Evolutionary conservation across 495 filamentous ascomycete species (phyloP).

Genomic region (Oidiodendron maius): DNA sequence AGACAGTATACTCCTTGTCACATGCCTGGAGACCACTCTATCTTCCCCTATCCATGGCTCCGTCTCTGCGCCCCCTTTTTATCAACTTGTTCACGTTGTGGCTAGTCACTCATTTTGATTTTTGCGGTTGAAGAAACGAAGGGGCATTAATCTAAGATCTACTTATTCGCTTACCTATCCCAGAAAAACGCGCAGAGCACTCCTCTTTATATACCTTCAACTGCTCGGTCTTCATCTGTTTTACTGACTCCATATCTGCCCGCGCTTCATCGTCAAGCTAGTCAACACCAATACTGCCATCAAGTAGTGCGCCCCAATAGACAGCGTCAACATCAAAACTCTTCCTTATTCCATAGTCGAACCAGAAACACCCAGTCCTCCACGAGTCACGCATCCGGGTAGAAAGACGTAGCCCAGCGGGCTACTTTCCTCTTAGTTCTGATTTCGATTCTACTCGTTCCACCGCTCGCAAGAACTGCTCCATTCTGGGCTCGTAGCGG

Average conservation of each 20-base stretch:
- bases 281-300: conserved; percentile 24
- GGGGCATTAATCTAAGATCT: conserved; percentile 3
- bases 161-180: conserved; percentile 3
- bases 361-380: conserved; percentile 34
- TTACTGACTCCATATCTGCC: conserved; percentile 26
- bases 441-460: conserved; percentile 18
- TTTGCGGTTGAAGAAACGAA: neutral
- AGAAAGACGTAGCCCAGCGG: conserved; percentile 23
- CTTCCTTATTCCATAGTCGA: conserved; percentile 34
- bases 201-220: conserved; percentile 29
- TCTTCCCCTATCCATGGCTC: conserved; percentile 2
- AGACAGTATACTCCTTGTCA: conserved; percentile 2
- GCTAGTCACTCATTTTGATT: neutral
- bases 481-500: conserved; percentile 28
- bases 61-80: neutral
- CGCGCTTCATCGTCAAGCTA: conserved; percentile 27
- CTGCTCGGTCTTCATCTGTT: conserved; percentile 27
- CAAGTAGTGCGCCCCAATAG: conserved; percentile 33
- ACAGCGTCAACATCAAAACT: conserved; percentile 36
- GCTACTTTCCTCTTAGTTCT: conserved; percentile 12
- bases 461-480: conserved; percentile 22
- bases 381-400: conserved; percentile 35
- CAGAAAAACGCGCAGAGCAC: conserved; percentile 23
- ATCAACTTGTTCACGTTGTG: neutral
- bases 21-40: conserved; percentile 1